Base-by-base conservation (phyloP, 495 filamentous ascomycete species). In the Penicillium odoratum region DNA sequence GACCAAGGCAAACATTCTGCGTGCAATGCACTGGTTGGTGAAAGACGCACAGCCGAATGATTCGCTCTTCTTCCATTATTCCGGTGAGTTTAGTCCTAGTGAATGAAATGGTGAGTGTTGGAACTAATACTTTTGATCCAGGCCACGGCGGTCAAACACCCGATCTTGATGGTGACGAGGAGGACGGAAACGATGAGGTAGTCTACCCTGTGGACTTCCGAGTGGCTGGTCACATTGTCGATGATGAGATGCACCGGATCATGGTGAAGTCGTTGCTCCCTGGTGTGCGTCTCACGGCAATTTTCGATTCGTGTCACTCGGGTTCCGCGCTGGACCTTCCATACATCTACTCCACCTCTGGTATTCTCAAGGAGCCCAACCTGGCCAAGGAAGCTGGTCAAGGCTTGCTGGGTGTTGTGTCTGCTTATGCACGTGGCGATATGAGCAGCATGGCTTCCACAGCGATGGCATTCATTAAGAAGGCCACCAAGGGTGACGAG, bases 281-380 rank as follows among this genome's bases (percentile, higher is more conserved):
- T 10, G 94, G 94, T 56, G 93, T 97, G 25, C 87, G 94, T 34
- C 79, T 98, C 51, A 98, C 94, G 1, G 94, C 94, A 44, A 98
- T 98, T 71, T 98, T 98, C 78, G 94, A 98, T 75, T 97, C 93
- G n/a, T 98, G 94, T 77, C 94, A 98, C 74, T 97, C 93, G 4
- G 94, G 94, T 61, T 96, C 94, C 7, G 94, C 93, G 7, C 82
- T 98, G 65, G 94, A 98, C 69, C 83, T 98, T 29, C 94, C 94
- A 33, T 98, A 97, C 77, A 88, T 98, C 72, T 98, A 98, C 82
- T 93, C 89, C 59, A 97, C 93, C 25, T 84, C 88, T 65, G 94
- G 94, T 71, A 83, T 97, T 31, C 89, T 98, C 81, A 98, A 98
- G 75, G 94, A 97, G 76, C 94, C 94, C 68, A 96, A 98, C 67